These are phyloP conservation scores for Drechslera avenae DNA, from an alignment of 2,329 filamentous ascomycete species.

Conservation along the genomic window DNA sequence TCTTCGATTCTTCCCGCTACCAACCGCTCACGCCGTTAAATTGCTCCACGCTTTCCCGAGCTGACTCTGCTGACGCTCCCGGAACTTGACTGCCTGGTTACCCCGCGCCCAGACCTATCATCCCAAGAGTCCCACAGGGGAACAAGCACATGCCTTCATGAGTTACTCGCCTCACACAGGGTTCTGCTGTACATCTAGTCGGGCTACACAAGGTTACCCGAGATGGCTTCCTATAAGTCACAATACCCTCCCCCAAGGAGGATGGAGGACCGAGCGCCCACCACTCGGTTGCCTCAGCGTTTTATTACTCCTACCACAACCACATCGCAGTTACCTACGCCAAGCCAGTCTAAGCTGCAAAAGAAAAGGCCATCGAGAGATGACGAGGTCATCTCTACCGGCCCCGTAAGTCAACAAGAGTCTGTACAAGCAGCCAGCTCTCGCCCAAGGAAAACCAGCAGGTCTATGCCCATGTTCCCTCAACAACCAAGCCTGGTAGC, in stretches of 20 bases:
- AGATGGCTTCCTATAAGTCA: slow-evolving; percentile 52
- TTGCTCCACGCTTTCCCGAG: slow-evolving; percentile 35
- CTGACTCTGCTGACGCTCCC: slow-evolving; percentile 43
- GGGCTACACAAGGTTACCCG: slow-evolving; percentile 45
- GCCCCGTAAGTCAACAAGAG: slow-evolving; percentile 24
- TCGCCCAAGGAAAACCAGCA: slow-evolving; percentile 30
- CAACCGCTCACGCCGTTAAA: slow-evolving; percentile 26
- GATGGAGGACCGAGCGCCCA: slow-evolving; percentile 39
- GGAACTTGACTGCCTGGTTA: slow-evolving; percentile 23
- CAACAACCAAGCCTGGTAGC: slow-evolving; percentile 21
- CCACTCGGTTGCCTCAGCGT: slow-evolving; percentile 45
- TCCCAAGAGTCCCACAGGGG: slow-evolving; percentile 29
- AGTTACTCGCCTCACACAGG: slow-evolving; percentile 45
- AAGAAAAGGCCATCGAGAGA: slow-evolving; percentile 44
- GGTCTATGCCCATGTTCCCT: slow-evolving; percentile 28
- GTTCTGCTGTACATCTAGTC: slow-evolving; percentile 40
- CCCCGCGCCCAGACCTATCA: slow-evolving; percentile 25
- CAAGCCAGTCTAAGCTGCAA: slow-evolving; percentile 42
- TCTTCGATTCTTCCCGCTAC: slow-evolving; percentile 34
- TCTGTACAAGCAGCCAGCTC: slow-evolving; percentile 24
- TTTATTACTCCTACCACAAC: slow-evolving; percentile 42
- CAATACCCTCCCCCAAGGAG: slow-evolving; percentile 42
- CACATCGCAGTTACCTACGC: slow-evolving; percentile 33
- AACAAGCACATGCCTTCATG: slow-evolving; percentile 48
- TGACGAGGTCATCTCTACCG: slow-evolving; percentile 32